phyloP scores from a whole-genome alignment of 2,329 filamentous ascomycete genomes.

The Pezicula neosporulosa region DNA sequence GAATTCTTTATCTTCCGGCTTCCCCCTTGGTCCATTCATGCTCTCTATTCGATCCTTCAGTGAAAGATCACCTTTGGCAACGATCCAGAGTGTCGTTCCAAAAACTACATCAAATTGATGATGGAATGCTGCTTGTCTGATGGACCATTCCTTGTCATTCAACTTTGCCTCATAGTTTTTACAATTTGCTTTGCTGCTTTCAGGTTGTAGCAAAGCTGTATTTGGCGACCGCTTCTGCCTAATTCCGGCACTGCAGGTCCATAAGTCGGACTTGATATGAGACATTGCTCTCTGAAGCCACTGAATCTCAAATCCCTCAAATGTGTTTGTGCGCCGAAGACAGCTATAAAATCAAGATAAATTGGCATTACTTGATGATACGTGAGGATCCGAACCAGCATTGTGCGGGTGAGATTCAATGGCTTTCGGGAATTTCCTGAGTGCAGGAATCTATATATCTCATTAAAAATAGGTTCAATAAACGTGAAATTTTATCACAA shows the following conservation, averaged over 20 bases:
- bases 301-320: conserved; percentile 21
- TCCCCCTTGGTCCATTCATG: conserved; percentile 26
- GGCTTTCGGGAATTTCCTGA: conserved; percentile 15
- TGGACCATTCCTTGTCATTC: conserved; percentile 15
- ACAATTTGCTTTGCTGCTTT: conserved; percentile 17
- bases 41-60: conserved; percentile 28
- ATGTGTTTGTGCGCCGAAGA: conserved; percentile 23
- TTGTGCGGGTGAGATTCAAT: conserved; percentile 19
- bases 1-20: conserved; percentile 31
- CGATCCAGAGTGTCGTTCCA: conserved; percentile 37
- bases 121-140: conserved; percentile 21
- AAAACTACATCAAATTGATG: conserved; percentile 22
- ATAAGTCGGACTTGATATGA: conserved; percentile 4
- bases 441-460: conserved; percentile 18
- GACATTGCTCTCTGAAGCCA: conserved; percentile 19
- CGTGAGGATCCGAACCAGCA: conserved; percentile 22
- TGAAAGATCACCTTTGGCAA: conserved; percentile 30
- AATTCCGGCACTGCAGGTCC: conserved; percentile 12
- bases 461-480: neutral
- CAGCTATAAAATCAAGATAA: conserved; percentile 28
- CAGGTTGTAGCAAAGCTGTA: conserved; percentile 25
- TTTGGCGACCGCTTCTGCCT: conserved; percentile 18
- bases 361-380: conserved; percentile 30
- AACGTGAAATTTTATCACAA: neutral
- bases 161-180: neutral